Evolutionary conservation across 2,329 filamentous ascomycete species (phyloP).

Genomic region (Diaporthe sp.): DNA sequence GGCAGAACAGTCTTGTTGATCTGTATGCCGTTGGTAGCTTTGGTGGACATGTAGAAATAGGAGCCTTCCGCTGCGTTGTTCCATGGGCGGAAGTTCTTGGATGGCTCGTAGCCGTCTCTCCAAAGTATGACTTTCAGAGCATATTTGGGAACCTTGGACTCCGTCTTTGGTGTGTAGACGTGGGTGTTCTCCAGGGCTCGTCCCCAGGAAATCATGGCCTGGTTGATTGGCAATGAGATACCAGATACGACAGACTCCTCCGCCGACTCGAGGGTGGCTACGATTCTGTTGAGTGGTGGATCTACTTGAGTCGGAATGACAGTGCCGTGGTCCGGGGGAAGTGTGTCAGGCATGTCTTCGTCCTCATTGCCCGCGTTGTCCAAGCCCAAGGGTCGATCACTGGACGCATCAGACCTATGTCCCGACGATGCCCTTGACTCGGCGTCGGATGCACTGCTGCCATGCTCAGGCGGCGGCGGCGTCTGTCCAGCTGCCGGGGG

Average conservation of each 20-base stretch:
- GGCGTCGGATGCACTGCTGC: slow-evolving; percentile 23
- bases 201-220: slow-evolving; percentile 81
- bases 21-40: slow-evolving; percentile 78
- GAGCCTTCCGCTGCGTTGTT: slow-evolving; percentile 65
- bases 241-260: slow-evolving; percentile 72
- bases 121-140: slow-evolving; percentile 84
- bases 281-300: slow-evolving; percentile 51
- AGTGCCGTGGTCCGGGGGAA: slow-evolving; percentile 49
- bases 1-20: slow-evolving; percentile 78
- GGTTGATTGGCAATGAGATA: slow-evolving; percentile 73
- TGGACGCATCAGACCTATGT: slow-evolving; percentile 17
- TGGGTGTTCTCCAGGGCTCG: slow-evolving; percentile 75
- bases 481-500: slow-evolving; percentile 51
- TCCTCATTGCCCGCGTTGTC: slow-evolving; percentile 16
- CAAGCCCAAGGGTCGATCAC: neutral
- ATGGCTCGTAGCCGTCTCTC: slow-evolving; percentile 73
- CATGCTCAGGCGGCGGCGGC: slow-evolving; percentile 18
- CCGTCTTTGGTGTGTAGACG: slow-evolving; percentile 69
- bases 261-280: slow-evolving; percentile 75
- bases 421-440: slow-evolving; percentile 21
- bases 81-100: slow-evolving; percentile 63
- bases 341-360: slow-evolving; percentile 48
- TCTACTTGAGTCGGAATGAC: slow-evolving; percentile 48
- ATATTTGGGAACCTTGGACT: slow-evolving; percentile 82
- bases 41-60: slow-evolving; percentile 81